Percentiles rank a stretch among this genome's conserved stretches.
phyloP scores from a whole-genome alignment of 1,284 basidiomycete species.

The Melampsora abietis-canadensis region DNA sequence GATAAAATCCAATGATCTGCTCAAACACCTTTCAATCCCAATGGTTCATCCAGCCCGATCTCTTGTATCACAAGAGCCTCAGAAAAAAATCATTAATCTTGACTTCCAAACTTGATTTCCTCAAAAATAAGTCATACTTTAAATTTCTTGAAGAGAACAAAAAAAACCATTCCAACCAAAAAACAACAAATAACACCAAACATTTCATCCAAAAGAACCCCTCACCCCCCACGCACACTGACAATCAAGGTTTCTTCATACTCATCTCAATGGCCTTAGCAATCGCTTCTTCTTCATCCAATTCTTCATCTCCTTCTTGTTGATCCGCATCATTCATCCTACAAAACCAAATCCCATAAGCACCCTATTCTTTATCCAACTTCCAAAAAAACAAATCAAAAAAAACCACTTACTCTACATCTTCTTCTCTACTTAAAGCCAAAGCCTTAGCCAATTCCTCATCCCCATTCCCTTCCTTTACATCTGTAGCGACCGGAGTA shows the following conservation, averaged over 20 bases:
- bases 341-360: constrained; percentile 44
- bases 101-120: too few relatives aligned
- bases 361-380: not conserved
- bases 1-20: too few relatives aligned
- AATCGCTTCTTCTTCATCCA: constrained; percentile 63
- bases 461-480: constrained; percentile 49
- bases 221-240: too few relatives aligned
- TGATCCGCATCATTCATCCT: constrained; percentile 52
- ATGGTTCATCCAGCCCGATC: too few relatives aligned
- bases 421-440: constrained; percentile 48
- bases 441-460: constrained; percentile 50
- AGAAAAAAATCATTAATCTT: too few relatives aligned
- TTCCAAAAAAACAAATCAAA: not conserved
- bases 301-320: constrained; percentile 46
- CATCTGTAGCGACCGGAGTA: constrained; percentile 43
- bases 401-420: constrained; percentile 25
- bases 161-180: too few relatives aligned
- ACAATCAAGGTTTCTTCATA: constrained; percentile 16
- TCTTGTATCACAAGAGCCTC: too few relatives aligned
- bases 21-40: too few relatives aligned
- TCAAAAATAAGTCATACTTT: too few relatives aligned
- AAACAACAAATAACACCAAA: too few relatives aligned
- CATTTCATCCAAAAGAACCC: too few relatives aligned
- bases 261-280: constrained; percentile 57
- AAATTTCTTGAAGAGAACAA: too few relatives aligned